A percentile compares a stretch with the other conserved stretches of the same genome.
phyloP scores from a whole-genome alignment of 2,329 filamentous ascomycete species.

The Xylariaceae sp. region DNA sequence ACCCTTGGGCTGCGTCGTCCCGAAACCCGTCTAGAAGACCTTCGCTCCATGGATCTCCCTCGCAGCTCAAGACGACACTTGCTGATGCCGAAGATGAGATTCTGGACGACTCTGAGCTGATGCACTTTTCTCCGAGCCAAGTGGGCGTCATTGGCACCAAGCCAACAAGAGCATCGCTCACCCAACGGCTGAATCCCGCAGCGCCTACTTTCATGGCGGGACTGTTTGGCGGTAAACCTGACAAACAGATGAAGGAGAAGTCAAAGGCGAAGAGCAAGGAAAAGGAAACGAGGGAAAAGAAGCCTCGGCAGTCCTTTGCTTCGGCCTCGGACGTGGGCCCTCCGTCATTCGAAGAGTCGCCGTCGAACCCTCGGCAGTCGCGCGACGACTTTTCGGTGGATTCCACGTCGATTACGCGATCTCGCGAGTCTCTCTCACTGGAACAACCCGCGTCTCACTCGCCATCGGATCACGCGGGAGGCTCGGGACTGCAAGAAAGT shows the following conservation, averaged over 20 bases:
- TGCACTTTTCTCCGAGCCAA: conserved; percentile 52
- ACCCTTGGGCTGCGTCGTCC: conserved; percentile 43
- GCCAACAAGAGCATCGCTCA: conserved; percentile 51
- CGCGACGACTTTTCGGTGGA: conserved; percentile 55
- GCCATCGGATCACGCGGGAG: conserved; percentile 48
- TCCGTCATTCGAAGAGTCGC: conserved; percentile 44
- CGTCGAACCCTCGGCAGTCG: conserved; percentile 51
- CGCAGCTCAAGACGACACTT: conserved; percentile 55
- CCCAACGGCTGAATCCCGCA: conserved; percentile 73
- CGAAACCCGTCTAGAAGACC: conserved; percentile 74
- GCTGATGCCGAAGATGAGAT: conserved; percentile 64
- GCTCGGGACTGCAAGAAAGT: conserved; percentile 44
- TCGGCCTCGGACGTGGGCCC: conserved; percentile 37
- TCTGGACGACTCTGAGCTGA: conserved; percentile 52
- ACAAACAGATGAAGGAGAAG: conserved; percentile 31
- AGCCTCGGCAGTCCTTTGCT: conserved; percentile 34
- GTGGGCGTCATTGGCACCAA: conserved; percentile 77
- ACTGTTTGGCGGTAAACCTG: conserved; percentile 50
- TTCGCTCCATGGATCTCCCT: conserved; percentile 74
- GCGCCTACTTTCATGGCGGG: conserved; percentile 82
- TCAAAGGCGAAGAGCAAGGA: conserved; percentile 38
- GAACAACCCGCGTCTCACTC: conserved; percentile 55
- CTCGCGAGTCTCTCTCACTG: conserved; percentile 54
- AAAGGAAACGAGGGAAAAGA: conserved; percentile 39
- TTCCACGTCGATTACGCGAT: conserved; percentile 58